Conservation (phyloP, 108 stramenopile species). For the Skeletonema tropicum region DNA sequence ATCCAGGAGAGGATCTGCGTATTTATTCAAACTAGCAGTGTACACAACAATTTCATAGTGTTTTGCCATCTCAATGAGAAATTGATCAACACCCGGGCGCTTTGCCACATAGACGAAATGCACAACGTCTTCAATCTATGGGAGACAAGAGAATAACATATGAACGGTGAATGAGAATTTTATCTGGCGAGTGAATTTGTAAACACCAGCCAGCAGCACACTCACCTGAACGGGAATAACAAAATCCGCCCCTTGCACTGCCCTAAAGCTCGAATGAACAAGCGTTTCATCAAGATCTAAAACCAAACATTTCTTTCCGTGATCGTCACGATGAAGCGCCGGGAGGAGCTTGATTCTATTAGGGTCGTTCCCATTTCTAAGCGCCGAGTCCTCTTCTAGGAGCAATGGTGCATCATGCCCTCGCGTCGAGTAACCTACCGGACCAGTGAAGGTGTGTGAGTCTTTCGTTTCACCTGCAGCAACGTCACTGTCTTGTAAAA, state of each 20-base stretch:
- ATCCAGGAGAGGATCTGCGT: constrained; percentile 97
- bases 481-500: constrained; percentile 56
- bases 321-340: constrained; percentile 63
- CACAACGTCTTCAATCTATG: constrained; percentile 92
- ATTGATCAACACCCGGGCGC: constrained; percentile 96
- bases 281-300: constrained; percentile 99
- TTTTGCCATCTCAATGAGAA: constrained; percentile 92
- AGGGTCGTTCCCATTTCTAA: constrained; percentile 40
- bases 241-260: constrained; percentile 95
- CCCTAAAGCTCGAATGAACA: constrained; percentile 97
- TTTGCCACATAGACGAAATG: constrained; percentile 98
- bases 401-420: constrained; percentile 49
- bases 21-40: constrained; percentile 97
- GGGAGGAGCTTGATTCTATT: constrained; percentile 64
- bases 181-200: neutral
- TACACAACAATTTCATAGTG: constrained; percentile 98
- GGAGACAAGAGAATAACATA: neutral
- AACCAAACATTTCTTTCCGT: constrained; percentile 92
- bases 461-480: constrained; percentile 11
- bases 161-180: neutral
- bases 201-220: constrained; percentile 6
- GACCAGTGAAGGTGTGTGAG: constrained; percentile 2
- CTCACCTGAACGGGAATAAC: constrained; percentile 96
- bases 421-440: constrained; percentile 42
- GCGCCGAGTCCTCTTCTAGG: constrained; percentile 44